A percentile compares a stretch with the other conserved stretches of the same genome.
These are phyloP conservation scores for Pugionium cornutum DNA, from an alignment of 345 rosid genomes.

Conservation along the genomic window DNA sequence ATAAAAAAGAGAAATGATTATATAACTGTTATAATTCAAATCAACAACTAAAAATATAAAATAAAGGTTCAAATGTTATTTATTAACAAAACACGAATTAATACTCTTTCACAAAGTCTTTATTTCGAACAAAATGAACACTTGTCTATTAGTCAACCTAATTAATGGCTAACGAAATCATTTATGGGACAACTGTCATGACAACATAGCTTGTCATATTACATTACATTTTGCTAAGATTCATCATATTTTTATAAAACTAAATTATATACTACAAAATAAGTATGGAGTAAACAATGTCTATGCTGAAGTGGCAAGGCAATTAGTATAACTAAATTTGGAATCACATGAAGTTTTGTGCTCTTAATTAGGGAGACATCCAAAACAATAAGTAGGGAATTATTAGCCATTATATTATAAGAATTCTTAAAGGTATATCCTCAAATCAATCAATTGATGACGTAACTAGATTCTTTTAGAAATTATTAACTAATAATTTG, in stretches of 20 bases:
- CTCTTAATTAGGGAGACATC: conserved; percentile 33
- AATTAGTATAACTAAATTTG: neutral
- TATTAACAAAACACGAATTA: neutral
- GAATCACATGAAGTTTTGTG: conserved; percentile 18
- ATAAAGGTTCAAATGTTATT: no score
- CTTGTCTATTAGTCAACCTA: conserved; percentile 19
- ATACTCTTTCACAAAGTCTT: neutral
- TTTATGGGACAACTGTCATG: conserved; percentile 30
- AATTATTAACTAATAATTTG: conserved; percentile 8
- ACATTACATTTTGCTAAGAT: conserved; percentile 19
- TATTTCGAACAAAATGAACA: conserved; percentile 17
- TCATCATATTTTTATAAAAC: neutral
- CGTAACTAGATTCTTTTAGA: conserved; percentile 32
- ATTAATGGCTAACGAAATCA: conserved; percentile 13
- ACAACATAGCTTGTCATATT: conserved; percentile 31
- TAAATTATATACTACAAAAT: conserved; percentile 11
- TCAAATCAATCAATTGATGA: conserved; percentile 13
- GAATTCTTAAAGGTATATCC: conserved; percentile 38
- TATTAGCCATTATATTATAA: conserved; percentile 15
- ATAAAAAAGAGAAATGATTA: no score
- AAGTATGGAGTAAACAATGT: conserved; percentile 18
- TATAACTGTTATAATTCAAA: no score
- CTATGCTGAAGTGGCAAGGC: conserved; percentile 22
- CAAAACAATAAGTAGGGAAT: conserved; percentile 13
- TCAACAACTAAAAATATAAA: no score